Percentiles rank a stretch among this genome's conserved stretches.
These are phyloP conservation scores for Nicotiana tomentosiformis DNA, from an alignment of 257 asterid species.

Conservation along the genomic window DNA sequence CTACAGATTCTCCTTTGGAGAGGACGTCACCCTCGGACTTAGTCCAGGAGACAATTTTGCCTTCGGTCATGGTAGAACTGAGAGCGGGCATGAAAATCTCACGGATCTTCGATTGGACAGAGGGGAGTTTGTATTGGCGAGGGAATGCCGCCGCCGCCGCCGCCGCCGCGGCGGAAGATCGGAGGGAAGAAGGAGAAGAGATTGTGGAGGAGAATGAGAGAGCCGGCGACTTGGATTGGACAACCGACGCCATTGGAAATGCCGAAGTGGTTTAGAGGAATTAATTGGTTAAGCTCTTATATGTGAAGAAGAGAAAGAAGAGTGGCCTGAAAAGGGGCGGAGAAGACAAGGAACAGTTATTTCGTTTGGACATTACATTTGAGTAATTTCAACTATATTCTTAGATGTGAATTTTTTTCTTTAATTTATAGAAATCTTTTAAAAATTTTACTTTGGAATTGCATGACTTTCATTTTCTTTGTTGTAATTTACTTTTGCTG, in stretches of 20 bases:
- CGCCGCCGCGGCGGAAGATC: neutral
- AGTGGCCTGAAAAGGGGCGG: neutral
- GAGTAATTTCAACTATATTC: no score
- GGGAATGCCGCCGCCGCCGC: constrained; percentile 8
- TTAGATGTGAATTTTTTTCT: no score
- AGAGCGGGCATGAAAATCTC: constrained; percentile 95
- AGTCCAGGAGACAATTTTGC: constrained; percentile 76
- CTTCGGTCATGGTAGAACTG: constrained; percentile 94
- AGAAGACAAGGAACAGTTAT: neutral
- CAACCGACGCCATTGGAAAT: constrained; percentile 21
- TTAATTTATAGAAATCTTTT: no score
- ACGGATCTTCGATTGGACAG: constrained; percentile 62
- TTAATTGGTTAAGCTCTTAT: no score
- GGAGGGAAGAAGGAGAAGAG: constrained; percentile 38
- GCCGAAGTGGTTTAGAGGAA: no score
- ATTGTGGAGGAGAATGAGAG: constrained; percentile 53
- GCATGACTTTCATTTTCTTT: no score
- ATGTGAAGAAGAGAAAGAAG: neutral
- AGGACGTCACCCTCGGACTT: constrained; percentile 76
- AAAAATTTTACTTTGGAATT: no score
- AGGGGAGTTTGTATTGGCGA: constrained; percentile 21
- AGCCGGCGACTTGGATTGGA: neutral
- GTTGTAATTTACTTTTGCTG: no score
- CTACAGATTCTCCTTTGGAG: constrained; percentile 78
- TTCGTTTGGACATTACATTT: neutral